These are phyloP conservation scores for Decorospora gaudefroyi DNA, from an alignment of 2,329 filamentous ascomycete species.

Conservation along the genomic window DNA sequence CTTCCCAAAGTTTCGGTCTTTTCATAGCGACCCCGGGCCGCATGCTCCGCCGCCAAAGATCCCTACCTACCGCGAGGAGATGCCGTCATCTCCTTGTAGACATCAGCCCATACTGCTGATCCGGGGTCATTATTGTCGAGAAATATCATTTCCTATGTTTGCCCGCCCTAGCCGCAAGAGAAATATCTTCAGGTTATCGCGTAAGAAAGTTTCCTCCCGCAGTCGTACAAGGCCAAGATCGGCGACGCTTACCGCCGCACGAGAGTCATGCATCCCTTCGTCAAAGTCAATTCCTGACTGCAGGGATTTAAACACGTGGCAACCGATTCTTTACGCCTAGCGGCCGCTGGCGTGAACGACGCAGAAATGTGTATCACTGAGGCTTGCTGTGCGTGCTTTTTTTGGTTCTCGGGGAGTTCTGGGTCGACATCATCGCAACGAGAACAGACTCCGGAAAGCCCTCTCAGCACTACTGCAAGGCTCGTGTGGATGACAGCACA, in stretches of 20 bases:
- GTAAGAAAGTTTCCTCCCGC: conserved; percentile 15
- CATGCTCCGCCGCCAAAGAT: conserved; percentile 8
- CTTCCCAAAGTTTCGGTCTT: conserved; percentile 14
- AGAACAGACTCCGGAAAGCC: conserved; percentile 4
- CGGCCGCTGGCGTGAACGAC: conserved; percentile 42
- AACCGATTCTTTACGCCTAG: conserved; percentile 36
- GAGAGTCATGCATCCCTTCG: conserved; percentile 36
- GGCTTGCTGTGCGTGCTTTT: conserved; percentile 11
- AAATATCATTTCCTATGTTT: conserved; percentile 2
- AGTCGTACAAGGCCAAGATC: conserved; percentile 26
- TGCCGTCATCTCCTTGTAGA: conserved; percentile 25
- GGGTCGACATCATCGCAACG: conserved; percentile 4
- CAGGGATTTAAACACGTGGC: conserved; percentile 39
- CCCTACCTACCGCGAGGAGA: conserved; percentile 20
- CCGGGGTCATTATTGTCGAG: conserved; percentile 7
- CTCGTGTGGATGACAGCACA: conserved; percentile 20
- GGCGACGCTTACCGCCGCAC: conserved; percentile 28
- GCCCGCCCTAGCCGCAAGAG: conserved; percentile 18
- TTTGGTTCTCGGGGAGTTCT: neutral
- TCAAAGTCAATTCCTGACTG: conserved; percentile 31
- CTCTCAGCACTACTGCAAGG: conserved; percentile 21
- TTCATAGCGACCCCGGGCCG: conserved; percentile 16
- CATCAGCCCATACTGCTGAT: conserved; percentile 24
- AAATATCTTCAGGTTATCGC: conserved; percentile 18
- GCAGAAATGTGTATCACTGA: conserved; percentile 17